phyloP scores from a whole-genome alignment of 208 protist species.

The Wallacemonas rigidus region DNA sequence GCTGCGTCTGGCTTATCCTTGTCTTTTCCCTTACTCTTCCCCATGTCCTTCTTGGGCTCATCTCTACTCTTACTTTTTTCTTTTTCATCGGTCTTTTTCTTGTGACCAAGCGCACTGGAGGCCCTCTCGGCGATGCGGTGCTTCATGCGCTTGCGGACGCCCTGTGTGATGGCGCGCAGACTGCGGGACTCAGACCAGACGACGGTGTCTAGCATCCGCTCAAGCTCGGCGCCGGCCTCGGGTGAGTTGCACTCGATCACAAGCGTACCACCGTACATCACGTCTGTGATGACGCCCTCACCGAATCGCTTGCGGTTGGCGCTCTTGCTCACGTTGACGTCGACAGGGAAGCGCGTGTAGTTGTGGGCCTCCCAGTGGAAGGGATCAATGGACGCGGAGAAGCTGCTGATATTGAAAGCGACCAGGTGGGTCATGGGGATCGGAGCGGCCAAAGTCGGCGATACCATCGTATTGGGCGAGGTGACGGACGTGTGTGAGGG shows the following conservation, averaged over 20 bases:
- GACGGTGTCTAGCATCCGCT: constrained; percentile 44
- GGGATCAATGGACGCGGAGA: constrained; percentile 76
- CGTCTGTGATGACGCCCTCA: constrained; percentile 81
- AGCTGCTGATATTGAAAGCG: constrained; percentile 61
- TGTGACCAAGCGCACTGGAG: not conserved
- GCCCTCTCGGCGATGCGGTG: not conserved
- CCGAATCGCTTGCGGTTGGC: constrained; percentile 44
- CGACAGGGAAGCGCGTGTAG: constrained; percentile 54
- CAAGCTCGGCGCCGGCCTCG: constrained; percentile 37
- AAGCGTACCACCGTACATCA: constrained; percentile 86
- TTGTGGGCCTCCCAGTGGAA: constrained; percentile 52
- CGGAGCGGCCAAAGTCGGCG: not conserved
- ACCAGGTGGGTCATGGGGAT: constrained; percentile 14
- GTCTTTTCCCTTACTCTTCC: constrained; percentile 3
- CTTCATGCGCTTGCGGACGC: constrained; percentile 46
- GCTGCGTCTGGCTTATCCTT: not conserved
- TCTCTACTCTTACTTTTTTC: constrained; percentile 11
- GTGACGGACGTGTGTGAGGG: not conserved
- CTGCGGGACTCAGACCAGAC: constrained; percentile 40
- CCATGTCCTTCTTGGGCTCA: constrained; percentile 1
- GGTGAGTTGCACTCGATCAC: constrained; percentile 60
- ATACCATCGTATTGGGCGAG: not conserved
- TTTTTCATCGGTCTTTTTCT: constrained; percentile 12
- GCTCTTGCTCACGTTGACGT: constrained; percentile 41
- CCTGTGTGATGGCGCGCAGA: constrained; percentile 32